A percentile compares a stretch with the other conserved stretches of the same genome.
phyloP scores from a whole-genome alignment of 139 green algal genomes.

The Pleodorina starrii region DNA sequence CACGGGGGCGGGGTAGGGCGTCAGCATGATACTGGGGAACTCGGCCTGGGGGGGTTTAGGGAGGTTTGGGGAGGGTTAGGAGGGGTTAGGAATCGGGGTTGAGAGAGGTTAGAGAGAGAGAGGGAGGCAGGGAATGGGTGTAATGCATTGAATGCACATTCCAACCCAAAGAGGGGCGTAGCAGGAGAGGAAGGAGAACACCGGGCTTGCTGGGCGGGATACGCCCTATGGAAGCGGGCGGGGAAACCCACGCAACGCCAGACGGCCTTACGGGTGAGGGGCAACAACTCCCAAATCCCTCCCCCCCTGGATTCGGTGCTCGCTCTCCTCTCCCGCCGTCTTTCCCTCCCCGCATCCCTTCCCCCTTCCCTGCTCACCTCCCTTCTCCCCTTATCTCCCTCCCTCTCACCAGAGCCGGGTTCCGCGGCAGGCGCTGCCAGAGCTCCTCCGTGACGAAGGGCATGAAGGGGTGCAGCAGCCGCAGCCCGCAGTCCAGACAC shows the following conservation, averaged over 20 bases:
- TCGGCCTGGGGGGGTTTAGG: neutral
- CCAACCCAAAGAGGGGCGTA: no score
- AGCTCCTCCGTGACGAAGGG: slow-evolving; percentile 98
- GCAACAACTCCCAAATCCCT: no score
- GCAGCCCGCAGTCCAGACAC: slow-evolving; percentile 90
- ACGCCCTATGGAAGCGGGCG: no score
- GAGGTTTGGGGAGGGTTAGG: neutral
- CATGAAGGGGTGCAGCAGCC: slow-evolving; percentile 97
- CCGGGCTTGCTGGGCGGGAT: no score
- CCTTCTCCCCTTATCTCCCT: neutral
- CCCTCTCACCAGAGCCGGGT: slow-evolving; percentile 3
- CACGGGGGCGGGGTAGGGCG: slow-evolving; percentile 76
- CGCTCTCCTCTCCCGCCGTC: no score
- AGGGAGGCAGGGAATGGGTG: neutral
- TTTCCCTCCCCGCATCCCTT: no score
- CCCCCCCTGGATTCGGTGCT: no score
- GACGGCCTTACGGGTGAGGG: no score
- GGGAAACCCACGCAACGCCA: no score
- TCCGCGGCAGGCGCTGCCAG: slow-evolving; percentile 90
- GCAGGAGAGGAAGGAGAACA: no score
- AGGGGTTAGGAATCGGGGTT: no score
- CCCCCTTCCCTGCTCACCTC: neutral
- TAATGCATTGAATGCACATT: no score
- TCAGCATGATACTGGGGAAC: slow-evolving; percentile 86
- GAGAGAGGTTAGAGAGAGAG: neutral